Evolutionary conservation across 495 filamentous ascomycete genomes (phyloP).

Genomic region (Bathelium albidoporum): DNA sequence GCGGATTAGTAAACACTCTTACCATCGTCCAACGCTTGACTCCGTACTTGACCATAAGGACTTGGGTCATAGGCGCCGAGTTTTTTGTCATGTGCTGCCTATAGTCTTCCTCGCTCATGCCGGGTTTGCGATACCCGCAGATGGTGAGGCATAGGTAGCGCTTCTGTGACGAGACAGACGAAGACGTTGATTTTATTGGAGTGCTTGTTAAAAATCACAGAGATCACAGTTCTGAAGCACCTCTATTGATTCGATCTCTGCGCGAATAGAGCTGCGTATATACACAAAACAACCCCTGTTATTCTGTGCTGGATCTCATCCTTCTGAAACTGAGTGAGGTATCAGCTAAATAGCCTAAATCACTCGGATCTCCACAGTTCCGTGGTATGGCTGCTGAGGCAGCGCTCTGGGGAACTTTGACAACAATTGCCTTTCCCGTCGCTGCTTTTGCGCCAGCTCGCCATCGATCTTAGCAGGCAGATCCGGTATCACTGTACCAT

Average conservation of each 20-base stretch:
- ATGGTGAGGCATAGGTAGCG: conserved; percentile 12
- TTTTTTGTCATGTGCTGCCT: conserved; percentile 27
- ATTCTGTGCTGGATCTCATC: too few relatives aligned
- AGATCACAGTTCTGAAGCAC: too few relatives aligned
- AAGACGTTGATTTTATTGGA: neutral
- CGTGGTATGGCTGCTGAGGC: too few relatives aligned
- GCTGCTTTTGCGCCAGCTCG: conserved; percentile 31
- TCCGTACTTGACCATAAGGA: conserved; percentile 38
- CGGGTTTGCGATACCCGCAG: conserved; percentile 36
- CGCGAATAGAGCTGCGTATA: too few relatives aligned
- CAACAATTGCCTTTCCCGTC: conserved; percentile 32
- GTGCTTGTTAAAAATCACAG: too few relatives aligned
- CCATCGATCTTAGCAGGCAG: conserved; percentile 27
- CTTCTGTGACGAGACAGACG: neutral
- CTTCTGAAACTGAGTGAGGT: too few relatives aligned
- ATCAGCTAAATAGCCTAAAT: too few relatives aligned
- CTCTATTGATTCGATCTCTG: too few relatives aligned
- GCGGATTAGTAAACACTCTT: conserved; percentile 15
- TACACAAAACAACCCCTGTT: too few relatives aligned
- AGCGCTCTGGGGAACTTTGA: too few relatives aligned
- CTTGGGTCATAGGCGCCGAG: conserved; percentile 34
- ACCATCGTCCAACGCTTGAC: conserved; percentile 35
- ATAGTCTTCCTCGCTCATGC: conserved; percentile 31
- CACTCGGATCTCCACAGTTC: too few relatives aligned
- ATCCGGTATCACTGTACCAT: conserved; percentile 33